These are phyloP conservation scores for Smallanthus sonchifolius DNA, from an alignment of 129 eudicot species.

Conservation along the genomic window DNA sequence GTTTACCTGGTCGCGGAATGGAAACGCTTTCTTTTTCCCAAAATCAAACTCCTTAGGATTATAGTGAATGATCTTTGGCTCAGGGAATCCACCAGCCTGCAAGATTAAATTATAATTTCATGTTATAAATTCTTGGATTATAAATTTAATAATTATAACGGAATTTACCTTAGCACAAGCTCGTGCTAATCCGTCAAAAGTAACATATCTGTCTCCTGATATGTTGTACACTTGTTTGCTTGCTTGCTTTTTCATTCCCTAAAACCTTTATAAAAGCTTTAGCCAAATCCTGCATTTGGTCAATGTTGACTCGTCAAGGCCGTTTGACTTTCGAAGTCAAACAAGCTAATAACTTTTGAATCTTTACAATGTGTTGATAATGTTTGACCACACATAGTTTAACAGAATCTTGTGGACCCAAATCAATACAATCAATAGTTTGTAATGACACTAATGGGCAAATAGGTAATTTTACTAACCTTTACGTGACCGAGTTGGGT, in stretches of 20 bases:
- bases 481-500: constrained; percentile 97
- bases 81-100: constrained; percentile 99
- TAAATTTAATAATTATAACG: background rate
- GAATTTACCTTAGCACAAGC: constrained; percentile 89
- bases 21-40: constrained; percentile 96
- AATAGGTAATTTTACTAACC: constrained; percentile 40
- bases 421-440: too few species aligned
- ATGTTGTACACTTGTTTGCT: constrained; percentile 85
- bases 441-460: background rate
- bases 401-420: too few species aligned
- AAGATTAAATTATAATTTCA: background rate
- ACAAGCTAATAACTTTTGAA: background rate
- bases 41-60: constrained; percentile 93
- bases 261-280: constrained; percentile 76
- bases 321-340: constrained; percentile 1
- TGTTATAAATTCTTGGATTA: background rate
- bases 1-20: constrained; percentile 97
- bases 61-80: constrained; percentile 88
- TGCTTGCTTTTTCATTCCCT: constrained; percentile 88
- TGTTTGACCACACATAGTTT: too few species aligned
- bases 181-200: constrained; percentile 94
- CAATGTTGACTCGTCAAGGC: constrained; percentile 13
- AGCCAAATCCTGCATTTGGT: constrained; percentile 72
- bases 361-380: background rate
- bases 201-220: constrained; percentile 90